Conservation (phyloP, 148 eudicot genomes). For the Drosera capensis region DNA sequence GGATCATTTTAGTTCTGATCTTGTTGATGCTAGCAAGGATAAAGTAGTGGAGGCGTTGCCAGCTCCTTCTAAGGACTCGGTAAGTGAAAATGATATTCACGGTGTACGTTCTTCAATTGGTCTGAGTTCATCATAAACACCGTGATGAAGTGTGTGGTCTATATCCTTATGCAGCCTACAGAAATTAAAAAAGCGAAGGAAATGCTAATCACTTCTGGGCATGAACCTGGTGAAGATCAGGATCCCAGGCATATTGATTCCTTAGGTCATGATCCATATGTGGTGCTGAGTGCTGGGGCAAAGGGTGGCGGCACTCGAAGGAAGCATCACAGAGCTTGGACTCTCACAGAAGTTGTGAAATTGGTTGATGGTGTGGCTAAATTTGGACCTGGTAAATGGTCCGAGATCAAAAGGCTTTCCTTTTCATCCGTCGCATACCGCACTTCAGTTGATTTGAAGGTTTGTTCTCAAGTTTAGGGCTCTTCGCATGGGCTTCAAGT, state of each 20-base stretch:
- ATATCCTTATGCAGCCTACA: conserved; percentile 29
- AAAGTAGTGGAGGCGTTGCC: conserved; percentile 14
- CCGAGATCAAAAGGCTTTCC: conserved; percentile 84
- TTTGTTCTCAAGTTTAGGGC: no score
- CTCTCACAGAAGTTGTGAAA: conserved; percentile 69
- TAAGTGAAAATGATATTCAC: no score
- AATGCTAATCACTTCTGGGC: conserved; percentile 11
- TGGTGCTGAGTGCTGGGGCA: conserved; percentile 29
- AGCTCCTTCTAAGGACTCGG: no score
- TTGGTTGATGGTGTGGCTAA: conserved; percentile 88
- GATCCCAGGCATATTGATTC: conserved; percentile 30
- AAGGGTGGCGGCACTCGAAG: conserved; percentile 78
- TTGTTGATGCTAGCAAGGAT: no score
- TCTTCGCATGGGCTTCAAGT: background rate
- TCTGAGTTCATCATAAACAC: no score
- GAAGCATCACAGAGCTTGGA: conserved; percentile 98
- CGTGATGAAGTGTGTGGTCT: no score
- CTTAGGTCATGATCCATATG: conserved; percentile 36
- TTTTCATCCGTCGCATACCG: conserved; percentile 79
- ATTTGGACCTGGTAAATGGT: conserved; percentile 96
- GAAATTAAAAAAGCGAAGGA: conserved; percentile 27
- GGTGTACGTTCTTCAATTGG: no score
- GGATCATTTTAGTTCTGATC: no score
- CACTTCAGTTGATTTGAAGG: conserved; percentile 96
- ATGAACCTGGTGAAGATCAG: conserved; percentile 25